Percentiles rank a stretch among this genome's conserved stretches.
phyloP scores from a whole-genome alignment of 208 protist genomes.

The Entamoeba dispar region DNA sequence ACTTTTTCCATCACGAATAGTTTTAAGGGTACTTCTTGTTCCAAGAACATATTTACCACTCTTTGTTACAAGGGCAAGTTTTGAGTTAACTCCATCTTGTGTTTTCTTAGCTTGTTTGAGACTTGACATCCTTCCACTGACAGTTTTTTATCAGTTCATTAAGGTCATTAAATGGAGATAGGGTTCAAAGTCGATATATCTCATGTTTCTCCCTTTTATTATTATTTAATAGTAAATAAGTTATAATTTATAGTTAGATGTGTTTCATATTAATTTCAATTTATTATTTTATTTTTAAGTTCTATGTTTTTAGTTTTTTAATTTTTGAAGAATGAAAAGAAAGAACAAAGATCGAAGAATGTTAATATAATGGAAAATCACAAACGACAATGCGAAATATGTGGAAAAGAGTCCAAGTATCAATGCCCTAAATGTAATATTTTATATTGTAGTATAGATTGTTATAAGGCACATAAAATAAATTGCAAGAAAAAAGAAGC shows the following conservation, averaged over 20 bases:
- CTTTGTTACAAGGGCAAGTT: slow-evolving; percentile 18
- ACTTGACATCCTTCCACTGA: neutral
- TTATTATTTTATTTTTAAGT: too few relatives aligned
- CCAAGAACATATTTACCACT: slow-evolving; percentile 20
- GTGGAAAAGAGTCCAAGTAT: neutral
- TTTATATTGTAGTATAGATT: neutral
- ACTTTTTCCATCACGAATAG: slow-evolving; percentile 18
- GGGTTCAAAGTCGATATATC: too few relatives aligned
- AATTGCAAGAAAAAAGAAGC: neutral
- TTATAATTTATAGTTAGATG: too few relatives aligned
- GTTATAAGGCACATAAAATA: neutral
- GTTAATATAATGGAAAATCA: too few relatives aligned
- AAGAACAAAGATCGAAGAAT: too few relatives aligned
- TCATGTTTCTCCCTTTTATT: too few relatives aligned
- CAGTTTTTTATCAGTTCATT: too few relatives aligned
- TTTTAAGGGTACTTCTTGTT: slow-evolving; percentile 14
- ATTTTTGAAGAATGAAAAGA: too few relatives aligned
- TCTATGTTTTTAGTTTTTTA: too few relatives aligned
- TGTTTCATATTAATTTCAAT: too few relatives aligned
- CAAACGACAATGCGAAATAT: neutral
- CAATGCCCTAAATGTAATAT: neutral
- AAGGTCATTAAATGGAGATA: too few relatives aligned
- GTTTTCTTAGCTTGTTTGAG: neutral
- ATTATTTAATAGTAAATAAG: too few relatives aligned
- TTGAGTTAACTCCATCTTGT: slow-evolving; percentile 13